Base-by-base conservation (phyloP, 495 filamentous ascomycete species). In the Hypoxylon trugodes region DNA sequence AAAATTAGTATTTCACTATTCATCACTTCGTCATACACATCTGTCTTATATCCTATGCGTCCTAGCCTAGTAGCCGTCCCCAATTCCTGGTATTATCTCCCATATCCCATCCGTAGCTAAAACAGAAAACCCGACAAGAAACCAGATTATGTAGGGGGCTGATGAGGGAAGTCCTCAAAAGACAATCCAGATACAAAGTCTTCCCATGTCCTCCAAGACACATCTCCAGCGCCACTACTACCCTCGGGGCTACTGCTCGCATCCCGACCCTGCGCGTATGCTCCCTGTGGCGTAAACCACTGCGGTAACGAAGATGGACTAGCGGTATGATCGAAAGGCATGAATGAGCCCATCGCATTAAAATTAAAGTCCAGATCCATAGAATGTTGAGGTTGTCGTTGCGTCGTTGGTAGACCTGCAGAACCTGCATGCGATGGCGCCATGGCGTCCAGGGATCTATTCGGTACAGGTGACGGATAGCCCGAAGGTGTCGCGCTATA, bases 151-250 rank as follows among this genome's bases (percentile, higher is more conserved):
- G 6, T 30, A 47, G 16, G 2, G 28, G 15, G 6, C 19, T 15
- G n/a, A n/a, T n/a, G 24, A 8, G 22, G 21, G 0, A 12, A 13
- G 16, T 58, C 42, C 8, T 48, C 33, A 6, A 58, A 58, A 4
- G 54, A 28, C 4, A 58, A 22, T 10, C 22, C 43, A 1, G 54
- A 32, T 5, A 58, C 42, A 15, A 58, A 58, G 8, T 58, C 54
- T n/a, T 58, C 54, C 54, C 54, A 58, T 15, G 43, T 48, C 33
- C 16, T 47, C 24, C 42, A 48, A 4, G 54, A 58, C 37, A 40
- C 16, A 24, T 58, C 42, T n/a, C 19, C 30, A 6, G 15, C 15
- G 6, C 24, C 33, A 6, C 22, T 42, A 38, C 22, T 32, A n/a
- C 21, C 32, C 10, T 47, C 54, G n/a, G 10, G 16, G 4, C 10